Conservation (phyloP, 352 stramenopile species). For the Thalassiosira ordinaria region DNA sequence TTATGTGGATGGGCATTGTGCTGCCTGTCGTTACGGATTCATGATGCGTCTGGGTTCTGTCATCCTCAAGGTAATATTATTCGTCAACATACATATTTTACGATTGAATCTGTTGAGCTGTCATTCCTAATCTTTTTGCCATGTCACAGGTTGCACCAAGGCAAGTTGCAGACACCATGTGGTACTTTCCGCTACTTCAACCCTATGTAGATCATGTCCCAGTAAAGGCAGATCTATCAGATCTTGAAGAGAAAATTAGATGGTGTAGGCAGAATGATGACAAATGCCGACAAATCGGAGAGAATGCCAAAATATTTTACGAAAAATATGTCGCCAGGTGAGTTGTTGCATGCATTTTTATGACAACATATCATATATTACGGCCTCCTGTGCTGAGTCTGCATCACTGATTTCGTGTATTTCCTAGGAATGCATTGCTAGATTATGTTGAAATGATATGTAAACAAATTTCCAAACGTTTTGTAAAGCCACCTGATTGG, state of each 20-base stretch:
- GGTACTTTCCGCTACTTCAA: conserved; percentile 95
- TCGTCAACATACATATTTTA: no score
- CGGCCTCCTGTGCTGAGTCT: no score
- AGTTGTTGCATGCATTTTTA: conserved; percentile 13
- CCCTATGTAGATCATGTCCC: conserved; percentile 98
- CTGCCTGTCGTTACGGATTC: conserved; percentile 97
- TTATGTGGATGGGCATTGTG: conserved; percentile 97
- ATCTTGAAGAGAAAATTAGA: conserved; percentile 97
- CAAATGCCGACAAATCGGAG: conserved; percentile 94
- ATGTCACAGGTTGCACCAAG: conserved; percentile 62
- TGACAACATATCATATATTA: no score
- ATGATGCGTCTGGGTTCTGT: conserved; percentile 98
- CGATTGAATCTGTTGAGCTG: no score
- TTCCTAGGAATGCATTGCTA: conserved; percentile 90
- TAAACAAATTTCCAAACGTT: conserved; percentile 91
- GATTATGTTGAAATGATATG: conserved; percentile 98
- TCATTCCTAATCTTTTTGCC: no score
- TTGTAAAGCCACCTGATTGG: conserved; percentile 80
- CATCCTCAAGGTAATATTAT: conserved; percentile 91
- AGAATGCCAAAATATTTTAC: conserved; percentile 93
- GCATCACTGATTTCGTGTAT: conserved; percentile 3
- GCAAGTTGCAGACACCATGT: conserved; percentile 96
- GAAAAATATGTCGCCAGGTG: conserved; percentile 85
- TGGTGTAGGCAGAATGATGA: conserved; percentile 98
- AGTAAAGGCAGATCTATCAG: conserved; percentile 95